Conservation (phyloP, 2,329 filamentous ascomycete species). For the Botrytis porri region DNA sequence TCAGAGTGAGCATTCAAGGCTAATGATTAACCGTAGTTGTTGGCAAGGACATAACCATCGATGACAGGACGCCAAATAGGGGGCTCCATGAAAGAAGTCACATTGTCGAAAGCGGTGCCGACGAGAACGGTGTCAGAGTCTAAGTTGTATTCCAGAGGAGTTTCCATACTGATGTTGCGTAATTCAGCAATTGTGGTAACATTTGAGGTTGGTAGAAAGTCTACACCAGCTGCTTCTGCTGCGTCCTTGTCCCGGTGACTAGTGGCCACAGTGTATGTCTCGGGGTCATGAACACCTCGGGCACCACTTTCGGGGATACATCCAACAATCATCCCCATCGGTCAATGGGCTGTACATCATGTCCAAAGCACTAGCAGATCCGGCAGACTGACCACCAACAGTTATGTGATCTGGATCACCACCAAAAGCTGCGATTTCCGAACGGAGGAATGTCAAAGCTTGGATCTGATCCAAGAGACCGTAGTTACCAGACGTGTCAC, state of each 20-base stretch:
- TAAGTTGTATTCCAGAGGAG: not conserved
- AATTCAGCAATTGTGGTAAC: not conserved
- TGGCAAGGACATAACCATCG: not conserved
- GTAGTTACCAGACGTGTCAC: slow-evolving; percentile 53
- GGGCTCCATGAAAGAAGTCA: not conserved
- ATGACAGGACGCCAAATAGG: not conserved
- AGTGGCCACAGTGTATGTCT: slow-evolving; percentile 24
- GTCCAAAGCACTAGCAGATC: slow-evolving; percentile 38
- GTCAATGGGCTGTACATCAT: slow-evolving; percentile 35
- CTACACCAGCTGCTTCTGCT: not conserved
- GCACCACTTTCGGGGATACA: slow-evolving; percentile 39
- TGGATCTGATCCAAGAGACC: slow-evolving; percentile 61
- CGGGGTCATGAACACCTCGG: slow-evolving; percentile 35
- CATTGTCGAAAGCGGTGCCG: not conserved
- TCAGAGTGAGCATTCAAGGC: not conserved
- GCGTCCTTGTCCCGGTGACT: not conserved
- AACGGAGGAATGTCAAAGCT: not conserved
- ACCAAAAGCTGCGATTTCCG: slow-evolving; percentile 60
- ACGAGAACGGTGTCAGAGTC: not conserved
- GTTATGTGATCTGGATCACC: slow-evolving; percentile 64
- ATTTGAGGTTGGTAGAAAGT: not conserved
- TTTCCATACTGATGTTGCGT: not conserved
- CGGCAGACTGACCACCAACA: slow-evolving; percentile 64
- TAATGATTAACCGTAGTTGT: not conserved
- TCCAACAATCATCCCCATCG: slow-evolving; percentile 31